Conservation (phyloP, 106 monocot species). For the Allium fistulosum region DNA sequence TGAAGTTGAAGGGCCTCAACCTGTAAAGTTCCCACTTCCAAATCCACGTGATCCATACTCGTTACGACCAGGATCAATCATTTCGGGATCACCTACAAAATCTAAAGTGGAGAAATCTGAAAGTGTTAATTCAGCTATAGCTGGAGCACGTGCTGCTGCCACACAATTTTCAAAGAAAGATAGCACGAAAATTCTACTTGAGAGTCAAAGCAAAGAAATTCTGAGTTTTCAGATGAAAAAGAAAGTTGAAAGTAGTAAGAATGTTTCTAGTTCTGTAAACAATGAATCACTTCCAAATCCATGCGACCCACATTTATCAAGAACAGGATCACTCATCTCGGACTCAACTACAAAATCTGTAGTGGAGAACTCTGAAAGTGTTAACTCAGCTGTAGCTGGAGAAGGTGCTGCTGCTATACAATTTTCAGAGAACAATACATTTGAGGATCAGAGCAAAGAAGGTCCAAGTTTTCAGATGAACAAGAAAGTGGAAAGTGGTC, state of each 20-base stretch:
- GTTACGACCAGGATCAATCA: slow-evolving; percentile 57
- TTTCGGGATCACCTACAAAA: slow-evolving; percentile 3
- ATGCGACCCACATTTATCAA: slow-evolving; percentile 31
- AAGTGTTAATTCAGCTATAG: slow-evolving; percentile 52
- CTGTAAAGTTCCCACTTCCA: slow-evolving; percentile 80
- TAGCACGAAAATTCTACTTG: background rate
- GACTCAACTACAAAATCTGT: slow-evolving; percentile 7
- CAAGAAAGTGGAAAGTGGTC: slow-evolving; percentile 1
- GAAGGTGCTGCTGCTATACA: slow-evolving; percentile 69
- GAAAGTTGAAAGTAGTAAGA: background rate
- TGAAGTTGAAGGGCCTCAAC: slow-evolving; percentile 45
- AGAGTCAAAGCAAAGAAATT: background rate
- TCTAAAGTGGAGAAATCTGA: slow-evolving; percentile 19
- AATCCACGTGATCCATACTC: slow-evolving; percentile 45
- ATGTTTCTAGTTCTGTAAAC: background rate
- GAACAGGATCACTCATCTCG: slow-evolving; percentile 49
- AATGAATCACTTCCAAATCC: slow-evolving; percentile 47
- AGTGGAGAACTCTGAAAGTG: slow-evolving; percentile 22
- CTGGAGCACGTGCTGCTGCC: slow-evolving; percentile 66
- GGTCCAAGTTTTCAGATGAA: background rate
- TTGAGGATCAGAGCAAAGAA: background rate
- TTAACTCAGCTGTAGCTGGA: slow-evolving; percentile 57
- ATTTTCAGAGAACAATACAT: slow-evolving; percentile 41
- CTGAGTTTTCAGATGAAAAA: slow-evolving; percentile 1
- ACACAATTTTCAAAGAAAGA: slow-evolving; percentile 63